Evolutionary conservation across 805 yeast species (phyloP), one percentile per base, ranked within the genome.

Genomic region (Myxozyma neotropica): DNA sequence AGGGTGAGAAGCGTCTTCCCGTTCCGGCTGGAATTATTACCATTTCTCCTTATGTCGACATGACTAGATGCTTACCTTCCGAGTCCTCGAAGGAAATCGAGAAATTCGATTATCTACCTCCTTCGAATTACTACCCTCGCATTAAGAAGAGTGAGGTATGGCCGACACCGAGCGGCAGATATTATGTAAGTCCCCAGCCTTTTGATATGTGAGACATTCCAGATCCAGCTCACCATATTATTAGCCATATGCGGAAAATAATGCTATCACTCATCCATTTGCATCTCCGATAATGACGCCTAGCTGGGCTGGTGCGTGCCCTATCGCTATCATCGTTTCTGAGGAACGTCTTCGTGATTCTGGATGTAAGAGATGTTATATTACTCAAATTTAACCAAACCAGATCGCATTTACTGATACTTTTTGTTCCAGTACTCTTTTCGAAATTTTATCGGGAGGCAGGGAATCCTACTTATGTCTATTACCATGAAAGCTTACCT

Each of bases 41-140:
- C 10, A 42, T 63, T 13, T 59, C 67, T 12, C 67, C 67, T 2
- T 64, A 53, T 56, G 60, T 57, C 35, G 67, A 64, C 48, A 56
- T 54, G 56, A 59, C 65, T 2, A 61, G 66, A 12, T 36, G 59
- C 38, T 35, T 64, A 49, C 67, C 67, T 5, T 63, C 67, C 15
- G 66, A 62, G 35, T 27, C 49, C 23, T 46, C 61, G 1, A 43
- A 42, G 38, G 36, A 27, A 6, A 54, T 52, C 4, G 65, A 36
- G n/a, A 40, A 48, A 45, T 59, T 44, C 38, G 66, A 62, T 45
- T 62, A 59, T 39, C 4, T 62, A 5, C 66, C 66, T 7, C 45
- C 55, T n/a, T 53, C 58, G 4, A 54, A 62, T 50, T 56, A n/a
- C 45, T 62, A 62, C 24, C 64, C 63, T n/a, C 24, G 23, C 6